Conservation (phyloP, 495 filamentous ascomycete species). For the Achaetomiella virescens region DNA sequence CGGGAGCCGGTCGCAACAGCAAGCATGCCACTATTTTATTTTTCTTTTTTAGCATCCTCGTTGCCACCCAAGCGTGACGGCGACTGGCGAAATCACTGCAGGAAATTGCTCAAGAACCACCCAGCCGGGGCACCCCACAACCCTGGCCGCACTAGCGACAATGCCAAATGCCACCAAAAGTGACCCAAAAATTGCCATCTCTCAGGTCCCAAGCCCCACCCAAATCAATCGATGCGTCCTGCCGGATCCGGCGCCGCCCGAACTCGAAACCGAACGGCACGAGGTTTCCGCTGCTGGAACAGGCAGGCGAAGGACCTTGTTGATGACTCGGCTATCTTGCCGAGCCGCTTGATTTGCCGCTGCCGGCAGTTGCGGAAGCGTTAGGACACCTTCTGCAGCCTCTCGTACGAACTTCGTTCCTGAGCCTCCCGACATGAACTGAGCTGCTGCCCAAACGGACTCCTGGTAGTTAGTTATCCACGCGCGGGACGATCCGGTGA, state of each 20-base stretch:
- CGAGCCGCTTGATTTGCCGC: neutral
- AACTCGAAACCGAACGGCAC: too few relatives aligned
- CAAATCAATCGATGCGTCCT: slow-evolving; percentile 5
- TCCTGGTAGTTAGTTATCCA: slow-evolving; percentile 10
- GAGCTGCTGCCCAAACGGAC: neutral
- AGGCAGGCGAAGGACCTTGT: too few relatives aligned
- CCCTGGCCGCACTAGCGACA: neutral
- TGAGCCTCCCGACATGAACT: neutral
- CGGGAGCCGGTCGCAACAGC: neutral
- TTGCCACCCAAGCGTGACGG: neutral
- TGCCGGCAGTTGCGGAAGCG: neutral
- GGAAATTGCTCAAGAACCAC: neutral
- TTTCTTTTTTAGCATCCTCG: neutral
- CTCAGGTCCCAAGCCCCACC: neutral
- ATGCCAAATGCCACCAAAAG: too few relatives aligned
- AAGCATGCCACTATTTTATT: neutral
- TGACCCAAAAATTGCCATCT: neutral
- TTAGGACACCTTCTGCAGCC: neutral
- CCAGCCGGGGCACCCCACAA: neutral
- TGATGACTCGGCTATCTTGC: slow-evolving; percentile 3
- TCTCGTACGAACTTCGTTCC: neutral
- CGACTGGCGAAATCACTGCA: neutral
- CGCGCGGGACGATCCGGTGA: slow-evolving; percentile 10
- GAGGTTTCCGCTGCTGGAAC: too few relatives aligned
- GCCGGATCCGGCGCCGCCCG: neutral